phyloP scores from a whole-genome alignment of 106 monocot species.

The Dioscorea dumetorum region DNA sequence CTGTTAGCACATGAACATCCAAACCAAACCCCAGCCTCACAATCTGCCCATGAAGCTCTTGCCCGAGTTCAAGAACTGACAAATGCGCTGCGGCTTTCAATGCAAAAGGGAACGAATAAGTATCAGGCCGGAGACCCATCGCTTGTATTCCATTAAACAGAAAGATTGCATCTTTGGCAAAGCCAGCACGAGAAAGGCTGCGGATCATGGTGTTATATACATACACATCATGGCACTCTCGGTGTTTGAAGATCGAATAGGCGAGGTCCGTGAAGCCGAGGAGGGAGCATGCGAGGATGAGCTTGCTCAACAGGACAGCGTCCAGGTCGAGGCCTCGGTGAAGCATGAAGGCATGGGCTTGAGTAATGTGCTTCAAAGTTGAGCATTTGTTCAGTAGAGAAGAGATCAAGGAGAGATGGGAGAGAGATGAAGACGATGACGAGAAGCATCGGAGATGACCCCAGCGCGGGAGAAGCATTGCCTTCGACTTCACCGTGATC shows the following conservation, averaged over 20 bases:
- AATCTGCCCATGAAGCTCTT: conserved; percentile 39
- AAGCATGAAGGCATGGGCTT: conserved; percentile 56
- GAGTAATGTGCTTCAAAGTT: conserved; percentile 30
- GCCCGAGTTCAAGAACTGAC: conserved; percentile 15
- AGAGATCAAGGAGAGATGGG: conserved; percentile 13
- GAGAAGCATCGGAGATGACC: too few relatives aligned
- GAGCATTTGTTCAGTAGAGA: conserved; percentile 34
- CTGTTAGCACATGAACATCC: conserved; percentile 39
- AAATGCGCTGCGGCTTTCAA: conserved; percentile 48
- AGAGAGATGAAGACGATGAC: neutral
- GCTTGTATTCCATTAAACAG: conserved; percentile 35
- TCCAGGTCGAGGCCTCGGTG: conserved; percentile 44
- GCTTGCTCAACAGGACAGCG: conserved; percentile 44
- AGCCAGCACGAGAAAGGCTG: conserved; percentile 26
- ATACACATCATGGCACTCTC: conserved; percentile 27
- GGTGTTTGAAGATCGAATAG: conserved; percentile 29
- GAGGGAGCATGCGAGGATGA: conserved; percentile 37
- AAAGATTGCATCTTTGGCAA: conserved; percentile 27
- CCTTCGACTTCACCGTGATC: too few relatives aligned
- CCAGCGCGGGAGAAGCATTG: too few relatives aligned
- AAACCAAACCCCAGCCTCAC: conserved; percentile 22
- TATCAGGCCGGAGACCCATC: conserved; percentile 43
- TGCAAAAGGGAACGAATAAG: conserved; percentile 58
- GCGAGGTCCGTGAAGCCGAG: conserved; percentile 43
- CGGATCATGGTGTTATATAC: conserved; percentile 61